Percentiles rank a stretch among this genome's conserved stretches.
Conservation (phyloP, 352 stramenopile species). For the Phytophthora palmivora region DNA sequence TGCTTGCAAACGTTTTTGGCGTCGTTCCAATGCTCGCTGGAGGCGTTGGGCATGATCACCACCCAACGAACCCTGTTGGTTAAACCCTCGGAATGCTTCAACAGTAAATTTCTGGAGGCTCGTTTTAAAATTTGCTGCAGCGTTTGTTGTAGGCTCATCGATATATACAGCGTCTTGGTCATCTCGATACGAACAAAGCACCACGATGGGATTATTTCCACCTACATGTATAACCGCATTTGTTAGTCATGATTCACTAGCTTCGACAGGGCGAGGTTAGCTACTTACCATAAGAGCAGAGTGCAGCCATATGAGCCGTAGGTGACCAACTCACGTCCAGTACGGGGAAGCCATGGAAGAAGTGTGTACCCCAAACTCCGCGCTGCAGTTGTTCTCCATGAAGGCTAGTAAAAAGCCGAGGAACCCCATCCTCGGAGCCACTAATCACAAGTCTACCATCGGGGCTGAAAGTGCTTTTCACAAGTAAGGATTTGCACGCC, state of each 20-base stretch:
- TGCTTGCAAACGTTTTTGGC: constrained; percentile 50
- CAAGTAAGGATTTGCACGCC: constrained; percentile 49
- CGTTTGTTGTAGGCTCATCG: constrained; percentile 16
- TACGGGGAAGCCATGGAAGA: constrained; percentile 62
- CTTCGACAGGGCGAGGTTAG: too few species aligned
- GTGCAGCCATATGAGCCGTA: constrained; percentile 64
- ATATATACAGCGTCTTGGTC: constrained; percentile 42
- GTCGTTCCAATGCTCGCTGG: constrained; percentile 54
- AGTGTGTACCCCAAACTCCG: constrained; percentile 60
- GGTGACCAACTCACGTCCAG: constrained; percentile 70
- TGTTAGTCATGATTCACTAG: too few species aligned
- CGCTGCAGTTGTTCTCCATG: constrained; percentile 52
- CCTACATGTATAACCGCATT: constrained; percentile 25
- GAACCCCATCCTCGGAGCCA: constrained; percentile 69
- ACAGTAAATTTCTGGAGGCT: constrained; percentile 24
- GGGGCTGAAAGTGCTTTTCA: constrained; percentile 64
- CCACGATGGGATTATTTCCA: constrained; percentile 63
- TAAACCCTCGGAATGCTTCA: constrained; percentile 6
- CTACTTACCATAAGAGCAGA: constrained; percentile 62
- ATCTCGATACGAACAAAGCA: constrained; percentile 59
- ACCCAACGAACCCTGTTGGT: constrained; percentile 13
- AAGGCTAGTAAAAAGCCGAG: constrained; percentile 60
- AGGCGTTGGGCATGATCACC: constrained; percentile 43
- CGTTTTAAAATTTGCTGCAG: neutral
- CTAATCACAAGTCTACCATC: constrained; percentile 72